Conservation (phyloP, 305 asterid species). For the Ajuga reptans region DNA sequence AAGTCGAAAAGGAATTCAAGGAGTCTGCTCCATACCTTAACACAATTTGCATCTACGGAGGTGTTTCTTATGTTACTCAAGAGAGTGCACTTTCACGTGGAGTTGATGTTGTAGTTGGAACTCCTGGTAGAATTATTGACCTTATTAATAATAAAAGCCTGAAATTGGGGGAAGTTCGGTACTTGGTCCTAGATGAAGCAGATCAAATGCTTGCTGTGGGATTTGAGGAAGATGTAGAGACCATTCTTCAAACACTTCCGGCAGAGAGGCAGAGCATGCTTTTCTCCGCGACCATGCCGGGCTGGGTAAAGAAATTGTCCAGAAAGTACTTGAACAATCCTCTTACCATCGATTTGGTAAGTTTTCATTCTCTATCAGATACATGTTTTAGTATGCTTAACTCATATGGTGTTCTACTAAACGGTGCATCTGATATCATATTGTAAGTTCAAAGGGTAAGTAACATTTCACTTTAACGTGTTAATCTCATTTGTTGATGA, state of each 20-base stretch:
- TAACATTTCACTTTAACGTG: background rate
- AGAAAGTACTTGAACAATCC: slow-evolving; percentile 72
- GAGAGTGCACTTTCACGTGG: slow-evolving; percentile 75
- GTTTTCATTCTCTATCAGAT: slow-evolving; percentile 13
- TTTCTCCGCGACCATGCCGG: slow-evolving; percentile 97
- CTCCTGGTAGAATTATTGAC: slow-evolving; percentile 96
- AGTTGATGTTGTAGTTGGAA: slow-evolving; percentile 88
- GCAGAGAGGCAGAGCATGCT: slow-evolving; percentile 91
- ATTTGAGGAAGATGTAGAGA: slow-evolving; percentile 91
- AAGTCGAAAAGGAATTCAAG: slow-evolving; percentile 83
- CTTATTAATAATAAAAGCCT: slow-evolving; percentile 56
- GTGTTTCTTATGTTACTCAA: slow-evolving; percentile 67
- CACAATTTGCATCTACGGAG: slow-evolving; percentile 88
- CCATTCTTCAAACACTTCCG: slow-evolving; percentile 66
- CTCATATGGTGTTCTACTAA: background rate
- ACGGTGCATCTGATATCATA: background rate
- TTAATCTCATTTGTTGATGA: background rate
- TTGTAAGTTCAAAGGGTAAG: background rate
- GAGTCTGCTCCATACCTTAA: slow-evolving; percentile 76
- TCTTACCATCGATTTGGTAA: slow-evolving; percentile 81
- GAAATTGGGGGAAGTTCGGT: slow-evolving; percentile 74
- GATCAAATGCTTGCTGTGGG: slow-evolving; percentile 99
- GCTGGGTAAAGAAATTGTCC: slow-evolving; percentile 84
- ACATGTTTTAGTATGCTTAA: background rate
- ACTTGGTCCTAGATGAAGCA: slow-evolving; percentile 94